A percentile compares a stretch with the other conserved stretches of the same genome.
phyloP scores from a whole-genome alignment of 441 rosid genomes.

The Gossypium schwendimanii region DNA sequence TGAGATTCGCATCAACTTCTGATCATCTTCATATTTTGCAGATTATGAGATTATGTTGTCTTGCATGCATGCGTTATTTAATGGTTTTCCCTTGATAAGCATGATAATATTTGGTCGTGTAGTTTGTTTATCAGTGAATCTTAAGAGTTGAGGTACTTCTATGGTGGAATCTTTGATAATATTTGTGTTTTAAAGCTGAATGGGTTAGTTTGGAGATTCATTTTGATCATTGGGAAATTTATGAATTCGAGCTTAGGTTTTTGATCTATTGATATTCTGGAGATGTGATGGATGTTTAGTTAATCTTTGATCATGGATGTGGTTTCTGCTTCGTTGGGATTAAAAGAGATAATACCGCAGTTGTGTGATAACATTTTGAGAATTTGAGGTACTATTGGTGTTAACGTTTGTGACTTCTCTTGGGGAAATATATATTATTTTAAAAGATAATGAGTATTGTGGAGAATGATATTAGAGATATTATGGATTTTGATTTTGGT shows the following conservation, averaged over 20 bases:
- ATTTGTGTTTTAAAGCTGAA: neutral
- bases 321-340: neutral
- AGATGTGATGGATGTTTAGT: neutral
- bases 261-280: neutral
- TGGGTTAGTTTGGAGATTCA: neutral
- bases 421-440: neutral
- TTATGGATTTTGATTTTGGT: neutral
- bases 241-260: neutral
- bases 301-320: neutral
- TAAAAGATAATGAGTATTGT: neutral
- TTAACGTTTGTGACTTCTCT: neutral
- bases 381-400: neutral
- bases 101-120: neutral
- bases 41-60: neutral
- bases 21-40: neutral
- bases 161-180: neutral
- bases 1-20: neutral
- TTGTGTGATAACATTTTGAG: neutral
- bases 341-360: neutral
- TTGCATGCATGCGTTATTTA: neutral
- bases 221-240: neutral
- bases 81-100: neutral
- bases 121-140: neutral
- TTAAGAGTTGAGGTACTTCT: neutral
- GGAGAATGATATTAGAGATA: neutral